phyloP scores from a whole-genome alignment of 2,329 filamentous ascomycete genomes.

The Pseudocercospora eumusae region DNA sequence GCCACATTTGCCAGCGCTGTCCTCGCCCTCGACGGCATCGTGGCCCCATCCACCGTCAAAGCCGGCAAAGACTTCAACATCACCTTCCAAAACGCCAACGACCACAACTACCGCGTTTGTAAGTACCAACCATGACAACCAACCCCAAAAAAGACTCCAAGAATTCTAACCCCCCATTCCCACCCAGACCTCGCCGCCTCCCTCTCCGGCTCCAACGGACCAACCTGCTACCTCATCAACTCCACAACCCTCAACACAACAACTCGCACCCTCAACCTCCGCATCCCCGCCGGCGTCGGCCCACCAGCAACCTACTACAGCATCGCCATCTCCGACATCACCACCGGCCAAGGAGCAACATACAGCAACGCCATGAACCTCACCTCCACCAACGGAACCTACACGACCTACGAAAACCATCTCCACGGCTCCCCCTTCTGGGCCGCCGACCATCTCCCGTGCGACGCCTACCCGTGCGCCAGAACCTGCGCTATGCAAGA shows the following conservation, averaged over 20 bases:
- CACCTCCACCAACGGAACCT: constrained; percentile 33
- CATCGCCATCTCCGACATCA: constrained; percentile 36
- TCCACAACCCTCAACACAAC: constrained; percentile 35
- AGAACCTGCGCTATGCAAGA: constrained; percentile 34
- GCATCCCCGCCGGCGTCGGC: constrained; percentile 39
- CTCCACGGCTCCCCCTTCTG: constrained; percentile 38
- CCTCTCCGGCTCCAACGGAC: constrained; percentile 38
- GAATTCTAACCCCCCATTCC: not conserved
- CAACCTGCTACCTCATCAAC: constrained; percentile 41
- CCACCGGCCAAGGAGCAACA: constrained; percentile 28
- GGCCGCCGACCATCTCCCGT: constrained; percentile 35
- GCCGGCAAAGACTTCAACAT: constrained; percentile 36
- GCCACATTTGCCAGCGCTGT: constrained; percentile 18
- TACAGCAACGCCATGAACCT: constrained; percentile 37
- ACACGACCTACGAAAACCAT: constrained; percentile 35
- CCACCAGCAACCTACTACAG: constrained; percentile 37
- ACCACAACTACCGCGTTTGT: constrained; percentile 37
- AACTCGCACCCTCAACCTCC: constrained; percentile 34
- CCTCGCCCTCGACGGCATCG: constrained; percentile 33
- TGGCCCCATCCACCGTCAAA: constrained; percentile 31
- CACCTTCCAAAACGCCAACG: constrained; percentile 37
- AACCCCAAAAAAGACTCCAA: too few relatives aligned
- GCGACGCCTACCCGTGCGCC: constrained; percentile 34
- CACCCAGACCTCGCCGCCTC: constrained; percentile 37
- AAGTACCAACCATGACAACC: not conserved